Percentiles rank a stretch among this genome's conserved stretches.
Conservation (phyloP, 345 rosid species). For the Hirschfeldia incana region DNA sequence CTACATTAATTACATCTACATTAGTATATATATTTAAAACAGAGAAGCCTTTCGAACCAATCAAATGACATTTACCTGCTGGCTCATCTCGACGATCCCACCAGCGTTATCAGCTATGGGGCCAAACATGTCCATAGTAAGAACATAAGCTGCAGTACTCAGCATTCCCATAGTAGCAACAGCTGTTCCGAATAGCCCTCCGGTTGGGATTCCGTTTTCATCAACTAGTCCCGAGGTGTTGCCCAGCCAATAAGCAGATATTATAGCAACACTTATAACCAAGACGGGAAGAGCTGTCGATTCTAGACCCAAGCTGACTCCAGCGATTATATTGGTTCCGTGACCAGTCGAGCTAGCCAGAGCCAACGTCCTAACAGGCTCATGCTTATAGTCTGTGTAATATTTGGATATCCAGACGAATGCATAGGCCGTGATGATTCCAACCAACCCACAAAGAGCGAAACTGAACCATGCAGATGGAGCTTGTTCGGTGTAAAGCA, state of each 20-base stretch:
- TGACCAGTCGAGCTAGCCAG: slow-evolving; percentile 98
- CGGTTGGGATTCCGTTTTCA: slow-evolving; percentile 79
- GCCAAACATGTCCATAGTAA: slow-evolving; percentile 99
- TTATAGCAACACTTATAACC: slow-evolving; percentile 77
- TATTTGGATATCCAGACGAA: slow-evolving; percentile 96
- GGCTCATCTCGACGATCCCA: slow-evolving; percentile 99
- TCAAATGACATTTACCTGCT: slow-evolving; percentile 63
- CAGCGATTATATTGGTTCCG: slow-evolving; percentile 98
- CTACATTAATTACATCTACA: slow-evolving; percentile 41
- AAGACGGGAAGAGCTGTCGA: slow-evolving; percentile 97
- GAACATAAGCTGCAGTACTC: slow-evolving; percentile 97
- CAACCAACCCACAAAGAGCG: slow-evolving; percentile 94
- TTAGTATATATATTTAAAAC: neutral
- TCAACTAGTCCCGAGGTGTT: slow-evolving; percentile 92
- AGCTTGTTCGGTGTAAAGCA: slow-evolving; percentile 95
- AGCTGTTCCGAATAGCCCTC: slow-evolving; percentile 98
- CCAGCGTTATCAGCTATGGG: slow-evolving; percentile 99
- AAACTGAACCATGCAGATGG: slow-evolving; percentile 98
- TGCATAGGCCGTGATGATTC: slow-evolving; percentile 86
- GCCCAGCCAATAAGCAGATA: slow-evolving; percentile 93
- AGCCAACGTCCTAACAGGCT: slow-evolving; percentile 90
- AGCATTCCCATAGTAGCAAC: slow-evolving; percentile 99
- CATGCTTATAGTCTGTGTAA: slow-evolving; percentile 98
- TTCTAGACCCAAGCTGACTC: slow-evolving; percentile 98
- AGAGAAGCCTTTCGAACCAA: neutral